Evolutionary conservation across 2,329 filamentous ascomycete species (phyloP).

Genomic region (Pseudogymnoascus sp.): DNA sequence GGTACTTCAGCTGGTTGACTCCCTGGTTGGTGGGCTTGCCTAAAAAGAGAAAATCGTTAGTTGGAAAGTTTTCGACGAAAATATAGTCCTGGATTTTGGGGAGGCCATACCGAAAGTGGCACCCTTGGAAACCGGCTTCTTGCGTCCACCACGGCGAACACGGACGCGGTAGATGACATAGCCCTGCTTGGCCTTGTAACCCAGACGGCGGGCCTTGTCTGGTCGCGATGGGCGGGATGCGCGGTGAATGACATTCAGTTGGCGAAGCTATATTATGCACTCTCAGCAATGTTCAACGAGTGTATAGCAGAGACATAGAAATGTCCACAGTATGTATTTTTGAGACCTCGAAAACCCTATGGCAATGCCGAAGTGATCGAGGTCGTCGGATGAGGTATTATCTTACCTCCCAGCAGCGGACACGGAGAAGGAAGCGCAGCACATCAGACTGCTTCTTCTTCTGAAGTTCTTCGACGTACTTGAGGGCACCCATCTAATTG

Average conservation of each 20-base stretch:
- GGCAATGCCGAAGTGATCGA: slow-evolving; percentile 26
- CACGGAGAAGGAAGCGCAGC: slow-evolving; percentile 98
- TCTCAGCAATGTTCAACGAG: slow-evolving; percentile 99
- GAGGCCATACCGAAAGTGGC: slow-evolving; percentile 82
- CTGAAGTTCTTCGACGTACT: slow-evolving; percentile 99
- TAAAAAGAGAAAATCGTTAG: slow-evolving; percentile 34
- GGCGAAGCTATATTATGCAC: slow-evolving; percentile 99
- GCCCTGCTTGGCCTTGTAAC: slow-evolving; percentile 99
- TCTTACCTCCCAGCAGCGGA: slow-evolving; percentile 99
- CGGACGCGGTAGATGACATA: slow-evolving; percentile 99
- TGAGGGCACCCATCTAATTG: slow-evolving; percentile 91
- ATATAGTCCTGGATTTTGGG: background rate
- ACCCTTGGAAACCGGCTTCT: slow-evolving; percentile 93
- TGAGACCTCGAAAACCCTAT: slow-evolving; percentile 9
- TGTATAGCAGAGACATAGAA: slow-evolving; percentile 67
- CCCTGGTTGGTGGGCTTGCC: slow-evolving; percentile 99
- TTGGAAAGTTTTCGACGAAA: slow-evolving; percentile 17
- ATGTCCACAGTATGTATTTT: slow-evolving; percentile 30
- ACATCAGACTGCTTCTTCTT: slow-evolving; percentile 99
- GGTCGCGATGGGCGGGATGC: slow-evolving; percentile 95
- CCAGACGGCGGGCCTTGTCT: slow-evolving; percentile 99
- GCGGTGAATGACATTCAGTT: slow-evolving; percentile 99
- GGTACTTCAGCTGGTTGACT: slow-evolving; percentile 99
- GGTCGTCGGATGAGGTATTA: slow-evolving; percentile 33
- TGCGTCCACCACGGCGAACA: slow-evolving; percentile 97